Evolutionary conservation across 352 stramenopile genomes (phyloP).

Genomic region (Globisporangium nodosum): DNA sequence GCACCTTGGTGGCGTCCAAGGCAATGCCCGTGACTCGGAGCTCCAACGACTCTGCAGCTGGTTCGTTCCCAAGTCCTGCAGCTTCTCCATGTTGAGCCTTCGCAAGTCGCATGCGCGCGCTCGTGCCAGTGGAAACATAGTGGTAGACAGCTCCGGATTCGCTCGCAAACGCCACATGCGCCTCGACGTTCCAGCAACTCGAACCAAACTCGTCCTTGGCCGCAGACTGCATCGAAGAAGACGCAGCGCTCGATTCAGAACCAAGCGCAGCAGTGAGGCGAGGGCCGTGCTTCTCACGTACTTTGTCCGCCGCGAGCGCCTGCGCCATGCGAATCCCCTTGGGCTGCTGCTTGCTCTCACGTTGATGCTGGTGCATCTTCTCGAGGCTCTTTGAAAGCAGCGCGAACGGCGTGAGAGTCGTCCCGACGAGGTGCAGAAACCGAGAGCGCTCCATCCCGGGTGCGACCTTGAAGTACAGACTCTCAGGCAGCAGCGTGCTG

Average conservation of each 20-base stretch:
- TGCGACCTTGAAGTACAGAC: constrained; percentile 40
- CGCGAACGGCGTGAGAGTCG: constrained; percentile 49
- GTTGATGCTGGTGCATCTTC: constrained; percentile 22
- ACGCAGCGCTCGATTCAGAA: constrained; percentile 10
- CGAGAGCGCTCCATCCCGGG: constrained; percentile 44
- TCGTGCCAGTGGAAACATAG: constrained; percentile 54
- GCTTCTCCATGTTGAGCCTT: background rate
- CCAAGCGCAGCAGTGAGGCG: constrained; percentile 11
- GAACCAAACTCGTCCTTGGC: constrained; percentile 11
- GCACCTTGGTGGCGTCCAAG: constrained; percentile 39
- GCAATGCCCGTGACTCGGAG: constrained; percentile 41
- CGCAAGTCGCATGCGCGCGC: constrained; percentile 24
- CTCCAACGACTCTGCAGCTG: constrained; percentile 14
- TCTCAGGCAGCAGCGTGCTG: constrained; percentile 15
- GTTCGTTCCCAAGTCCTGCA: background rate
- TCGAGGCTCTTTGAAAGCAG: constrained; percentile 35
- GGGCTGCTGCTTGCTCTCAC: constrained; percentile 17
- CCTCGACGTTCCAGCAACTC: constrained; percentile 57
- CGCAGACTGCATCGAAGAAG: background rate
- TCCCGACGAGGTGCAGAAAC: constrained; percentile 42
- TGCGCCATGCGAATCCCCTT: constrained; percentile 53
- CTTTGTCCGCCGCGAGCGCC: constrained; percentile 37
- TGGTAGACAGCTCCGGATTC: constrained; percentile 37
- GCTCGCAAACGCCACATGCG: constrained; percentile 37
- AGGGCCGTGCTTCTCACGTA: constrained; percentile 11